Conservation (phyloP, 1,284 basidiomycete genomes). For the Neolentinus lepideus region DNA sequence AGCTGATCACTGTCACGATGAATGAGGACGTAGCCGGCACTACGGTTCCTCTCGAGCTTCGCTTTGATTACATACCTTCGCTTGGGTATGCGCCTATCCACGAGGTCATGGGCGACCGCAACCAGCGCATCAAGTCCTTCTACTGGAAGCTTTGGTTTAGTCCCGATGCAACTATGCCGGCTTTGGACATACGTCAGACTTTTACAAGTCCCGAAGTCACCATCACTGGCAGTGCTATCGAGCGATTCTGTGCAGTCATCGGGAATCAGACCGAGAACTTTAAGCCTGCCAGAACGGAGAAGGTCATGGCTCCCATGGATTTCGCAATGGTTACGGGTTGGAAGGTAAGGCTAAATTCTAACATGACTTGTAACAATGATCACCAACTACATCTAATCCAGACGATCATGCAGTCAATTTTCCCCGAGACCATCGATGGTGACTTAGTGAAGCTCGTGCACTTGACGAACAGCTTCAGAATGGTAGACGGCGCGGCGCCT, state of each 20-base stretch:
- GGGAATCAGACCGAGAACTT: constrained; percentile 91
- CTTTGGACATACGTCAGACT: constrained; percentile 68
- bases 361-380: constrained; percentile 8
- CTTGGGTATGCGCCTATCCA: constrained; percentile 92
- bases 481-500: constrained; percentile 72
- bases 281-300: constrained; percentile 67
- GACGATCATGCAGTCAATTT: constrained; percentile 97
- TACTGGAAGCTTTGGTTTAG: constrained; percentile 98
- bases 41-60: constrained; percentile 76
- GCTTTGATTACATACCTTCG: constrained; percentile 85
- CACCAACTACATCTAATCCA: constrained; percentile 20
- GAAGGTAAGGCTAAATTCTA: constrained; percentile 58
- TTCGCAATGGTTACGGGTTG: constrained; percentile 98
- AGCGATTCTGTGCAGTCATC: constrained; percentile 89
- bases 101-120: constrained; percentile 81
- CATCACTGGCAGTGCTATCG: constrained; percentile 72
- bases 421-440: constrained; percentile 87
- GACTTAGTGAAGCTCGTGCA: constrained; percentile 95
- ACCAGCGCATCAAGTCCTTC: constrained; percentile 90
- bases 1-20: constrained; percentile 69
- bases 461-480: constrained; percentile 92
- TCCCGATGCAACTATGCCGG: constrained; percentile 68
- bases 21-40: constrained; percentile 80
- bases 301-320: constrained; percentile 91
- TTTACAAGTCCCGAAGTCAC: constrained; percentile 82